phyloP scores from a whole-genome alignment of 2,329 filamentous ascomycete genomes.

The Pestalotiopsis sp. region DNA sequence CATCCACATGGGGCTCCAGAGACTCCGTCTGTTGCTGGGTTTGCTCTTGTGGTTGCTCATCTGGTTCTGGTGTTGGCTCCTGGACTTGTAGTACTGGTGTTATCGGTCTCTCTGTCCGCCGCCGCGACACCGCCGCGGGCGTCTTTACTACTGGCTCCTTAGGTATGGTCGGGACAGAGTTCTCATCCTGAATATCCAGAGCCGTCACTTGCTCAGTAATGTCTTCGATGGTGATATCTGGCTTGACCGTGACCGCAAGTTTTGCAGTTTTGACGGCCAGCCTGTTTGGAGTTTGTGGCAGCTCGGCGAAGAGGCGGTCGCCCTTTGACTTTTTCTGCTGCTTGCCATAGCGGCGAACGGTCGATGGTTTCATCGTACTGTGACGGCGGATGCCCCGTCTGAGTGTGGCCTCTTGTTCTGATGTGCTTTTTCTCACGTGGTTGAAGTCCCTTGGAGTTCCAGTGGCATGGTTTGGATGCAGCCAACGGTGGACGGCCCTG shows the following conservation, averaged over 20 bases:
- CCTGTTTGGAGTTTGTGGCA: slow-evolving; percentile 51
- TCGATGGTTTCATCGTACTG: slow-evolving; percentile 45
- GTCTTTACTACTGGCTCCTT: not conserved
- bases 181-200: slow-evolving; percentile 26
- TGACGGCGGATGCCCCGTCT: slow-evolving; percentile 2
- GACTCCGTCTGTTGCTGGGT: slow-evolving; percentile 8
- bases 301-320: slow-evolving; percentile 50
- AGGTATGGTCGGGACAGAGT: slow-evolving; percentile 11
- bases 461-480: not conserved
- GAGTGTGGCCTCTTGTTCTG: not conserved
- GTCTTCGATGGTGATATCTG: slow-evolving; percentile 27
- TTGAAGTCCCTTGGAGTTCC: not conserved
- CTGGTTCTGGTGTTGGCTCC: slow-evolving; percentile 12
- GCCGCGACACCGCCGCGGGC: not conserved
- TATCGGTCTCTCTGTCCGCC: slow-evolving; percentile 10
- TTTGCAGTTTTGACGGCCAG: slow-evolving; percentile 9
- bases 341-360: slow-evolving; percentile 52
- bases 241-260: slow-evolving; percentile 16
- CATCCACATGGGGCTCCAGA: slow-evolving; percentile 15
- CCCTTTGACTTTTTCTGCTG: slow-evolving; percentile 45
- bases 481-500: not conserved
- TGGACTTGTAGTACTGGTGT: slow-evolving; percentile 12
- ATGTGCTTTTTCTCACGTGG: not conserved
- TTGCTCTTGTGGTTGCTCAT: slow-evolving; percentile 9
- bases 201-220: slow-evolving; percentile 33